These are phyloP conservation scores for Cystobasidium onofrii DNA, from an alignment of 768 basidiomycete genomes.

Conservation along the genomic window DNA sequence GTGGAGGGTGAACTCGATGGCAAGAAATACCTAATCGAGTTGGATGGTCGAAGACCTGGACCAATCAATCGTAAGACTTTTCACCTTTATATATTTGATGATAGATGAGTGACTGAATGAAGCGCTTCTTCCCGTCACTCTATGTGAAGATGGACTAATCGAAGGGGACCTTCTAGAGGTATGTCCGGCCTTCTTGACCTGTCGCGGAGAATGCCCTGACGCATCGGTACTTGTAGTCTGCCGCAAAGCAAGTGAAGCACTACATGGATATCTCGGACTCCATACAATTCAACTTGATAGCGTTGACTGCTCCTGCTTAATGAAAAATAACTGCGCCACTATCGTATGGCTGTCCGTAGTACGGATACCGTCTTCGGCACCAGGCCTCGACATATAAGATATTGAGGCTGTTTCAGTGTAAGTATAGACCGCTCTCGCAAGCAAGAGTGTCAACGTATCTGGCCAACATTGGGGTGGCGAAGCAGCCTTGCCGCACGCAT, in stretches of 20 bases:
- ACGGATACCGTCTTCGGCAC: too few relatives aligned
- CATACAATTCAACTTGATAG: constrained; percentile 62
- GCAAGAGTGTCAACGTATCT: too few relatives aligned
- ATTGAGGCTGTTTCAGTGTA: too few relatives aligned
- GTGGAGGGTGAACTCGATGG: constrained; percentile 52
- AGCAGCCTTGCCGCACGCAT: too few relatives aligned
- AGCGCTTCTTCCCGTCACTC: not conserved
- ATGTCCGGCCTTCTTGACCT: not conserved
- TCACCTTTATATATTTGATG: too few relatives aligned
- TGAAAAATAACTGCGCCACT: not conserved
- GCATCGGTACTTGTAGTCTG: constrained; percentile 51
- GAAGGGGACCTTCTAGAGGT: constrained; percentile 37
- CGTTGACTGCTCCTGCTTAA: constrained; percentile 47
- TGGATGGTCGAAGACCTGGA: constrained; percentile 69
- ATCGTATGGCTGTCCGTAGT: too few relatives aligned
- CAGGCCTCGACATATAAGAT: too few relatives aligned
- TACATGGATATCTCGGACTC: constrained; percentile 54
- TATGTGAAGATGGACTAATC: constrained; percentile 42
- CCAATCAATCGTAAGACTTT: constrained; percentile 61
- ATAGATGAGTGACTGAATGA: too few relatives aligned
- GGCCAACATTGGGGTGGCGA: too few relatives aligned
- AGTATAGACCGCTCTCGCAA: too few relatives aligned
- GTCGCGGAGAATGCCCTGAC: not conserved
- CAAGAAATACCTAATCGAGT: constrained; percentile 61
- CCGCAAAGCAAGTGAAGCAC: constrained; percentile 55